Evolutionary conservation across 1,139 yeast genomes (phyloP), one percentile per base, ranked within the genome.

Genomic region (Pichia sp.): DNA sequence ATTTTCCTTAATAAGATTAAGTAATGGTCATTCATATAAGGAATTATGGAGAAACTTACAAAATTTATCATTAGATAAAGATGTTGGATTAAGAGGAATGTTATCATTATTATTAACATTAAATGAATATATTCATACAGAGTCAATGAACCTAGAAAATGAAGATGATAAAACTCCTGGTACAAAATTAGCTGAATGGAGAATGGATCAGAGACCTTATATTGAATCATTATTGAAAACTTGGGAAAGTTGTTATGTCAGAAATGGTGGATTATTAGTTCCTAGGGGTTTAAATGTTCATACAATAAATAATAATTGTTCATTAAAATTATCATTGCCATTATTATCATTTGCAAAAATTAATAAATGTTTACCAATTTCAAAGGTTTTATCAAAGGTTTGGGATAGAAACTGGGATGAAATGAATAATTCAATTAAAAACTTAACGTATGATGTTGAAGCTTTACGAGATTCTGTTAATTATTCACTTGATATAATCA

Each of bases 101-200:
- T 68, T 90, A 47, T 77, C 87, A 3, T 72, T 87, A 58, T 72
- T 89, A 60, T 78, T 87, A 70, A 83, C 87, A 34, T 73, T 87
- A 46, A 93, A 87, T 64, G 89, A 87, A 62, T 79, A 75, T 61
- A 83, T 87, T 43, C 84, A 79, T 63, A 65, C 70, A 38, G 83
- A 80, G 59, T 70, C 81, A 54, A 65, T 63, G 42, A 63, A 65
- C 14, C 56, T 73, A 46, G 71, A 68, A 52, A 58, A 58, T 29
- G 39, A 49, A 4, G 33, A 10, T 11, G 16, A 49, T 14, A 55
- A 53, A 50, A 60, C 68, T 3, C 64, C 67, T 54, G 69, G 71
- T 38, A 69, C 71, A 38, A 61, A 60, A 47, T 74, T 75, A 25
- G 72, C 77, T 2, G 73, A 73, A 53, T 85, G 91, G 91, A 74